These are phyloP conservation scores for Volvariella volvacea DNA, from an alignment of 1,284 basidiomycete species.

Conservation along the genomic window DNA sequence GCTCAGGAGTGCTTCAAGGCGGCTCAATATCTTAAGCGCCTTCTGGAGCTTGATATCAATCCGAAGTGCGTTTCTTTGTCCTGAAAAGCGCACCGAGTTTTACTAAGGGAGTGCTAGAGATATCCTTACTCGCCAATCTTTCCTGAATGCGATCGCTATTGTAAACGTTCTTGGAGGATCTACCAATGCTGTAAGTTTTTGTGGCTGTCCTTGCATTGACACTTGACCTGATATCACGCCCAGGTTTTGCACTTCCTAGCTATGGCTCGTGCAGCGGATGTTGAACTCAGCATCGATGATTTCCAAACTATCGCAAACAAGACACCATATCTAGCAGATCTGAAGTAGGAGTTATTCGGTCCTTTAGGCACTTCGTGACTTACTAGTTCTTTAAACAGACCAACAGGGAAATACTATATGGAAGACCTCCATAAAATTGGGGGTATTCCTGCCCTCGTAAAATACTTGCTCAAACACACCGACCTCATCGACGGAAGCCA, in stretches of 20 bases:
- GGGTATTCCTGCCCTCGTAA: constrained; percentile 77
- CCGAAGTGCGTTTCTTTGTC: constrained; percentile 43
- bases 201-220: constrained; percentile 1
- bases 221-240: neutral
- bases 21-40: constrained; percentile 73
- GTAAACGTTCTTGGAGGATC: constrained; percentile 86
- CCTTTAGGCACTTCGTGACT: constrained; percentile 2
- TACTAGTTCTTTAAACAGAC: constrained; percentile 35
- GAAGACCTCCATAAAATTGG: constrained; percentile 92
- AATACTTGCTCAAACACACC: constrained; percentile 85
- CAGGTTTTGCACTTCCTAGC: constrained; percentile 90
- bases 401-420: constrained; percentile 94
- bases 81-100: neutral
- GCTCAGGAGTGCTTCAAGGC: constrained; percentile 80
- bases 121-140: constrained; percentile 86
- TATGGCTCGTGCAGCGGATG: constrained; percentile 86
- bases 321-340: constrained; percentile 91
- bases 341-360: constrained; percentile 50
- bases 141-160: constrained; percentile 87
- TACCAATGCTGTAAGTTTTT: constrained; percentile 73
- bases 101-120: constrained; percentile 40
- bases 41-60: constrained; percentile 85
- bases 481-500: constrained; percentile 86
- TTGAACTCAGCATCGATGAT: constrained; percentile 88
- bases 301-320: constrained; percentile 85